Conservation (phyloP, 2,329 filamentous ascomycete genomes). For the Pestalotiopsis sp. region DNA sequence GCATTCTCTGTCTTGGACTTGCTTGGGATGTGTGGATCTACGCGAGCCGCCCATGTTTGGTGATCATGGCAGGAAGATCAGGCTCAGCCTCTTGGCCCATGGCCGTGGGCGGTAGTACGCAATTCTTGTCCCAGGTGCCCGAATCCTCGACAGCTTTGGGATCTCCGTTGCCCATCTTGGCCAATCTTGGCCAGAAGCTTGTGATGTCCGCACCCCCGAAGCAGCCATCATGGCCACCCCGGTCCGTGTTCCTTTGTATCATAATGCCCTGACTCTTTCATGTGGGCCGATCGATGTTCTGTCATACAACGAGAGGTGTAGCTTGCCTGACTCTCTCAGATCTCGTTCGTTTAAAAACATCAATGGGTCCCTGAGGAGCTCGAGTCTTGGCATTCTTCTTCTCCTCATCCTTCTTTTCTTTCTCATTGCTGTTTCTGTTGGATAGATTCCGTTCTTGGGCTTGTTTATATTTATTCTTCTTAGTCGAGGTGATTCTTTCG, state of each 20-base stretch:
- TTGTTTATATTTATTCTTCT: background rate
- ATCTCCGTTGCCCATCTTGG: constrained; percentile 13
- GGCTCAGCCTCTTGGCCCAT: background rate
- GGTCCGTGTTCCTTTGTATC: background rate
- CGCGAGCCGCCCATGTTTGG: constrained; percentile 7
- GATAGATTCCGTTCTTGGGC: constrained; percentile 7
- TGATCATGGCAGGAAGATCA: constrained; percentile 10
- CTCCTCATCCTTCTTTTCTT: constrained; percentile 8
- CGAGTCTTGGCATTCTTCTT: constrained; percentile 9
- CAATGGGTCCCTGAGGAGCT: constrained; percentile 10
- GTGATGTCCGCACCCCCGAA: background rate
- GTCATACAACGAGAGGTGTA: background rate
- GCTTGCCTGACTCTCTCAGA: constrained; percentile 4
- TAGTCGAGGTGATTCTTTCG: background rate
- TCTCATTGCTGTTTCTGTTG: constrained; percentile 1
- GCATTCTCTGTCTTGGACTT: constrained; percentile 14
- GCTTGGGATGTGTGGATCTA: constrained; percentile 13
- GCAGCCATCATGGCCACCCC: background rate
- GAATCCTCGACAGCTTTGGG: constrained; percentile 4
- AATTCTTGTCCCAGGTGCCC: constrained; percentile 9
- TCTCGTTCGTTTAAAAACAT: constrained; percentile 7
- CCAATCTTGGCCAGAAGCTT: background rate
- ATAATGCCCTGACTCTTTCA: background rate
- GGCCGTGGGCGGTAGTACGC: background rate
- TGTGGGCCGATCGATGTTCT: constrained; percentile 1